Evolutionary conservation across 345 rosid genomes (phyloP), one percentile per base, ranked within the genome.

Genomic region (Mallotus nudiflorus): DNA sequence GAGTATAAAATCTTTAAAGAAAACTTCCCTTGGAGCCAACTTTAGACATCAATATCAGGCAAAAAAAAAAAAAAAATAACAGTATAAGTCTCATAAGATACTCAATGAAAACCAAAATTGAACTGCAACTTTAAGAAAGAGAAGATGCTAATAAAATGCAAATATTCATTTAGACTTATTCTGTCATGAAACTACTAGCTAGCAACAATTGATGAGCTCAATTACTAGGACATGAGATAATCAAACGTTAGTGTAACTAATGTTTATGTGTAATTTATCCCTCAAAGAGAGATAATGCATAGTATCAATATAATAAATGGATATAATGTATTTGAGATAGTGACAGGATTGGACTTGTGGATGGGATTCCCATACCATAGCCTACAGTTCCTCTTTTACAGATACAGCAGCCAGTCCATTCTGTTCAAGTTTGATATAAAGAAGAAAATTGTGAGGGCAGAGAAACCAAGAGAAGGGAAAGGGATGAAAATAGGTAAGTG

Each of bases 11-110:
- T 37, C 60, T 35, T 53, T 42, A 14, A 49, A 39, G 24, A 50
- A 50, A 37, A 16, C 60, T 24, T 67, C 33, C 42, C 52, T 52
- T 37, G 61, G 33, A 11, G 16, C 70, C 42, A 67, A 24, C 70
- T 67, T n/a, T 20, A 40, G 20, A 39, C 12, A 39, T 33, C 11
- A 16, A 24, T 4, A 52, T 29, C 68, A 65, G 31, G 45, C 58
- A 67, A 20, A 7, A 35, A 52, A 39, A 52, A 49, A 1, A 2
- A 53, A 13, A 14, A 52, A 15, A 29, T 29, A 42, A 65, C 5
- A 8, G n/a, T 65, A 28, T 48, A n/a, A 8, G n/a, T 65, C 49
- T 48, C 31, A 45, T 65, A 2, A 46, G 42, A 46, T 65, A 5
- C 25, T 49, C 27, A 25, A 46, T 49, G 11, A 48, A 67, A 67